Evolutionary conservation across 768 basidiomycete species (phyloP).

Genomic region (Leccinum fibrillosum): DNA sequence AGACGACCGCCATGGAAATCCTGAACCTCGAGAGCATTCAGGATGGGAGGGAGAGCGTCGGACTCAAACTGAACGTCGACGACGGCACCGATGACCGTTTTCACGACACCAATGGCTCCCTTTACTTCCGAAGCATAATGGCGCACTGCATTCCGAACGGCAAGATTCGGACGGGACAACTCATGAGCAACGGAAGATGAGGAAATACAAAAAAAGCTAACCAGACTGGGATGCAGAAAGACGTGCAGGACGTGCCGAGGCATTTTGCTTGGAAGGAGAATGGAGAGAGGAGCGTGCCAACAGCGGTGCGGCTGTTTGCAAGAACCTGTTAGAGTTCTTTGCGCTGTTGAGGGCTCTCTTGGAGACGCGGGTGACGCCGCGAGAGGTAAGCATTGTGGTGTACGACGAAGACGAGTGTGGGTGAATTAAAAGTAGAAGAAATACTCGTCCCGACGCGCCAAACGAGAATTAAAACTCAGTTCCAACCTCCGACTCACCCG

Average conservation of each 20-base stretch:
- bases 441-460: slow-evolving; percentile 25
- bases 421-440: slow-evolving; percentile 27
- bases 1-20: slow-evolving; percentile 93
- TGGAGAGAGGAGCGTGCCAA: slow-evolving; percentile 50
- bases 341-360: slow-evolving; percentile 76
- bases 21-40: slow-evolving; percentile 98
- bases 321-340: slow-evolving; percentile 75
- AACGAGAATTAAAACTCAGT: slow-evolving; percentile 20
- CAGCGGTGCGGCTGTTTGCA: slow-evolving; percentile 68
- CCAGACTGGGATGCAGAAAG: slow-evolving; percentile 50
- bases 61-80: slow-evolving; percentile 99
- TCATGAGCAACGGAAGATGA: neutral
- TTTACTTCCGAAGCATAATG: slow-evolving; percentile 90
- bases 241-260: slow-evolving; percentile 47
- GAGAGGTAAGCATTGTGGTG: slow-evolving; percentile 77
- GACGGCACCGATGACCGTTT: slow-evolving; percentile 99
- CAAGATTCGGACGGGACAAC: neutral
- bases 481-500: slow-evolving; percentile 29
- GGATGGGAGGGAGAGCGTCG: slow-evolving; percentile 88
- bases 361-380: slow-evolving; percentile 84
- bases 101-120: slow-evolving; percentile 71
- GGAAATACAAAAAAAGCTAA: slow-evolving; percentile 33
- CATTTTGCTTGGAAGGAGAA: slow-evolving; percentile 43
- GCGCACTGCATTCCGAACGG: slow-evolving; percentile 49
- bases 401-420: slow-evolving; percentile 28